Evolutionary conservation across 495 filamentous ascomycete genomes (phyloP), one percentile per base, ranked within the genome.

Genomic region (Xylaria castorea): DNA sequence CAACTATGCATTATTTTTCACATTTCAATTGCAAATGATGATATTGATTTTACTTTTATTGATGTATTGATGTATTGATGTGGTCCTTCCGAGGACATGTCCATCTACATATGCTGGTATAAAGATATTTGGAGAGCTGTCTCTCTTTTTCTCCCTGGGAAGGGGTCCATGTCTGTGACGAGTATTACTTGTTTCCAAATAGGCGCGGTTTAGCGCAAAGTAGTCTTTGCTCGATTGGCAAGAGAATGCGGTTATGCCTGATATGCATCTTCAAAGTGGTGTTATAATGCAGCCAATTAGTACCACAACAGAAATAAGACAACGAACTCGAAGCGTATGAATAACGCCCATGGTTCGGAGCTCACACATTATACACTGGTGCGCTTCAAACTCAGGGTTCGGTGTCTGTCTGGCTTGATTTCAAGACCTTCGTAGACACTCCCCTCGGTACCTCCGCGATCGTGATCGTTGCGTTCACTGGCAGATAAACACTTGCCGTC

Each of bases 401-500:
- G 62, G 58, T 63, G n/a, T 73, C 74, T 1, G 63, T 64, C 0
- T 66, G 57, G 32, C 73, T 74, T 8, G 66, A 34, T 60, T 74
- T 44, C 42, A 44, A 5, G 9, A 5, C 3, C 14, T 14, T 5
- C 66, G 20, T 16, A 20, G 34, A 85, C 85, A 71, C 84, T 85
- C n/a, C 78, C 72, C 8, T 75, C 76, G 16, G 70, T 65, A 66
- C 69, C 75, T 36, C 71, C 78, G 42, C 50, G 57, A 6, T 81
- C 78, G 71, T 80, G 83, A 22, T 78, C 78, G 65, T 66, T 66
- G 38, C 71, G 57, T 73, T 78, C 76, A 34, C 74, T 77, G 8
- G 76, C 75, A 50, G 27, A 12, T n/a, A 40, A 20, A 40, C 22
- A 7, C 20, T 77, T 79, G 50, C 67, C 66, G 11, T 77, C 76